Percentiles rank a stretch among this genome's conserved stretches.
These are phyloP conservation scores for Metarhizium anisopliae DNA, from an alignment of 2,329 filamentous ascomycete genomes.

Conservation along the genomic window DNA sequence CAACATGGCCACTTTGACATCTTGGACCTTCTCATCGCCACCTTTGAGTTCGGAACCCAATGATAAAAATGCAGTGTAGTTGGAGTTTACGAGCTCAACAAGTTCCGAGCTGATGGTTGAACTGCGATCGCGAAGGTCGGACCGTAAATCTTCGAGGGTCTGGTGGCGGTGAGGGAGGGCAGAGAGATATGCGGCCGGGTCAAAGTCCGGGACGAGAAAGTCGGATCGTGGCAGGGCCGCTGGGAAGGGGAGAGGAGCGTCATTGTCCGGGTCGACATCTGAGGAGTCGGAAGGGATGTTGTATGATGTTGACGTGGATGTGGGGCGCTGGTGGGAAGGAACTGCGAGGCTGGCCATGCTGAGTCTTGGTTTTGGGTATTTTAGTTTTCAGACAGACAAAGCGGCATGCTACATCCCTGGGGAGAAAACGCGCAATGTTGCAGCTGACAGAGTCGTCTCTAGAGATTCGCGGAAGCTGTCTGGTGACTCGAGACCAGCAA, in stretches of 20 bases:
- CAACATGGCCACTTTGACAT: slow-evolving; percentile 76
- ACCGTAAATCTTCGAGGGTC: slow-evolving; percentile 85
- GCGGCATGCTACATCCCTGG: slow-evolving; percentile 1
- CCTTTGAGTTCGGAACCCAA: slow-evolving; percentile 74
- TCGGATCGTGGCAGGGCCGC: slow-evolving; percentile 72
- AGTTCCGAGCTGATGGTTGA: slow-evolving; percentile 76
- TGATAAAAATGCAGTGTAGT: slow-evolving; percentile 85
- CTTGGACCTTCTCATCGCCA: slow-evolving; percentile 85
- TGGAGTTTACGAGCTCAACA: slow-evolving; percentile 87
- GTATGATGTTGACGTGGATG: slow-evolving; percentile 7
- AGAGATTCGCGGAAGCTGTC: no score
- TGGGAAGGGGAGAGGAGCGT: slow-evolving; percentile 77
- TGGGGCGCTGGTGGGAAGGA: slow-evolving; percentile 18
- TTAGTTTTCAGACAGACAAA: background rate
- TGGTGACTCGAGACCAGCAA: no score
- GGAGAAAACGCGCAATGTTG: background rate
- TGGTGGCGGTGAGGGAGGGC: slow-evolving; percentile 82
- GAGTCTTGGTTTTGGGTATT: background rate
- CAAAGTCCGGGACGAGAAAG: slow-evolving; percentile 71
- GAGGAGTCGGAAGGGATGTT: slow-evolving; percentile 11
- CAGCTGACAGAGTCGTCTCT: background rate
- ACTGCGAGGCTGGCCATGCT: slow-evolving; percentile 18
- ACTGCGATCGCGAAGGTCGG: slow-evolving; percentile 74
- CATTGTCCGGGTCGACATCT: slow-evolving; percentile 38
- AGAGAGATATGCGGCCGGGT: slow-evolving; percentile 71